Base-by-base conservation (phyloP, 208 protist species). In the Wallacemonas sp. region DNA sequence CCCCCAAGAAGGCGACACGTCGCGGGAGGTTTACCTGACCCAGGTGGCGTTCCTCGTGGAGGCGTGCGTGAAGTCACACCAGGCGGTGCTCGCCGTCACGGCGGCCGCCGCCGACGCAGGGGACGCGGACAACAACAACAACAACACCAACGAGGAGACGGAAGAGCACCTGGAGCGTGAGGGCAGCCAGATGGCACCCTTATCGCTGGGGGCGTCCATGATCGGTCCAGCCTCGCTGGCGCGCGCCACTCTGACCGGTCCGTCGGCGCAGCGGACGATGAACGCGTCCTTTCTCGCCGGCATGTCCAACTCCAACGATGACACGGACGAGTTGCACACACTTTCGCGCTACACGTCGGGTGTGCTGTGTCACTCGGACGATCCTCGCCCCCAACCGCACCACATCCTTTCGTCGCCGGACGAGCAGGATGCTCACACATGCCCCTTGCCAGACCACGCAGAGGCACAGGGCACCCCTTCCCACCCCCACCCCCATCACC, bases 21-120 rank as follows among this genome's bases (percentile, higher is more conserved):
- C n/a, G n/a, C n/a, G n/a, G n/a, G n/a, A n/a, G n/a, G 25, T 32
- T 4, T 52, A 32, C 11, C 70, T 80, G 28, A 55, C 73, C 29
- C 68, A 48, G 10, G 62, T 68, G 4, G 69, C 75, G 5, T 80
- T 80, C 48, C 16, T 76, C 1, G 44, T 61, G 7, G 75, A 80
- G 26, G 75, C 46, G 44, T 69, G 63, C 5, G 54, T 76, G 41
- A 45, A 25, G 18, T 11, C 48, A 0, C 48, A 55, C 18, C 18
- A 5, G 5, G 25, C 25, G 5, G 20, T 55, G 14, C 8, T 3
- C 8, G 26, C 25, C 26, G 48, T 11, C 8, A 10, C 3, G 20
- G 26, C 48, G 25, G 48, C 48, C 8, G 7, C 48, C 10, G 25
- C 26, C 10, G 48, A 10, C 8, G 48, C 48, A 26, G 10, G 7